Percentiles rank a stretch among this genome's conserved stretches.
Conservation (phyloP, 805 yeast genomes). For the Kregervanrija fluxuum region DNA sequence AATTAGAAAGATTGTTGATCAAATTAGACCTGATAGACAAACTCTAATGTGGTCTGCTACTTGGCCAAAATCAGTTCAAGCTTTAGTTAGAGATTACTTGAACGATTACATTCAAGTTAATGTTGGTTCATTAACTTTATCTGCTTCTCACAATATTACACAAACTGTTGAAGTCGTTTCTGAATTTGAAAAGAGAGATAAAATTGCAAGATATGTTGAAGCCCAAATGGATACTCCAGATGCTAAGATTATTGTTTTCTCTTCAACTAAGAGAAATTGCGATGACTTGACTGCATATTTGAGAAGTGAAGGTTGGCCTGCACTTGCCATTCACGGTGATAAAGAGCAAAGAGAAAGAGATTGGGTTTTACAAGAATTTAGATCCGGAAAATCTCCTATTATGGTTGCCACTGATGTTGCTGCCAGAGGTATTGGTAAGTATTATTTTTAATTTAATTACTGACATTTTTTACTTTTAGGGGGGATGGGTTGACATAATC, state of each 20-base stretch:
- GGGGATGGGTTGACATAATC: background rate
- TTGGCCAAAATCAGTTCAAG: conserved; percentile 98
- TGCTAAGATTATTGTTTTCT: conserved; percentile 79
- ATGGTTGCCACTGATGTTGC: conserved; percentile 99
- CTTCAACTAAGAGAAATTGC: conserved; percentile 97
- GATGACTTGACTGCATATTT: conserved; percentile 88
- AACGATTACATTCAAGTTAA: conserved; percentile 93
- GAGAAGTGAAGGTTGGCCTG: conserved; percentile 98
- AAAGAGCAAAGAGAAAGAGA: conserved; percentile 97
- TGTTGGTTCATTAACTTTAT: conserved; percentile 88
- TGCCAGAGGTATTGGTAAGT: conserved; percentile 99
- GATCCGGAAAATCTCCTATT: conserved; percentile 85
- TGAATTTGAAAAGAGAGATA: conserved; percentile 92
- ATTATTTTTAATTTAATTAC: conserved; percentile 16
- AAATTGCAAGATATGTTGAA: conserved; percentile 75
- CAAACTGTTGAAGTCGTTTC: conserved; percentile 88
- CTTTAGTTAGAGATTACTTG: conserved; percentile 85
- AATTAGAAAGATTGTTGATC: conserved; percentile 91
- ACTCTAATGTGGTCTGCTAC: conserved; percentile 99
- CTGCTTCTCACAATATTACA: conserved; percentile 95
- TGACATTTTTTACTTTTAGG: conserved; percentile 4
- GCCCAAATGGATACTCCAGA: conserved; percentile 63
- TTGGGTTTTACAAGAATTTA: conserved; percentile 94
- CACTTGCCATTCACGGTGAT: conserved; percentile 97
- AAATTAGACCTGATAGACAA: conserved; percentile 99